A percentile compares a stretch with the other conserved stretches of the same genome.
Evolutionary conservation across 2,329 filamentous ascomycete species (phyloP).

Genomic region (Ascochyta pisi): DNA sequence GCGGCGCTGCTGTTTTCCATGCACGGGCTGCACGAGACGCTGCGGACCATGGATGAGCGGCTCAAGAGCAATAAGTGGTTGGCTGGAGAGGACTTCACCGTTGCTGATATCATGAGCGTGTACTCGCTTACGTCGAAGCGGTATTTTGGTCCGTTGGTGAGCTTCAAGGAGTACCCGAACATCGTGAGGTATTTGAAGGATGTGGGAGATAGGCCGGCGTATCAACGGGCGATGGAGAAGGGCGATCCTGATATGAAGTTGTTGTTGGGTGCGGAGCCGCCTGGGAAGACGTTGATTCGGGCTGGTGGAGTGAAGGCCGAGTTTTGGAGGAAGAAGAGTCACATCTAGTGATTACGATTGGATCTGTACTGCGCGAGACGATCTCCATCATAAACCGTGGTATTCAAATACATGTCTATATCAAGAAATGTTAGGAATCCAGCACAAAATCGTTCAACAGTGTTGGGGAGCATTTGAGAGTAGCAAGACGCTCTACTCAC

Average conservation of each 20-base stretch:
- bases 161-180: conserved; percentile 24
- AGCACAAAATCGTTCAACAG: too few relatives aligned
- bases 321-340: conserved; percentile 25
- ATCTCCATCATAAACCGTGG: background rate
- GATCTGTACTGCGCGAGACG: background rate
- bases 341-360: background rate
- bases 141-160: conserved; percentile 50
- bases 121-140: conserved; percentile 67
- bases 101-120: conserved; percentile 68
- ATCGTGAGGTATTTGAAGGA: conserved; percentile 27
- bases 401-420: too few relatives aligned
- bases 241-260: conserved; percentile 57
- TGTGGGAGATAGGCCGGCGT: conserved; percentile 24
- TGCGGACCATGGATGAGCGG: conserved; percentile 57
- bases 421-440: too few relatives aligned
- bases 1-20: conserved; percentile 19
- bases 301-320: conserved; percentile 22
- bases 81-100: conserved; percentile 66
- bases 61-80: conserved; percentile 60
- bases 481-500: too few relatives aligned
- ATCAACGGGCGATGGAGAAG: conserved; percentile 58
- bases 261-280: conserved; percentile 24
- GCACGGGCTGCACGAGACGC: conserved; percentile 42
- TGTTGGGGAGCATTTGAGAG: too few relatives aligned
- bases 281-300: conserved; percentile 22